Evolutionary conservation across 148 eudicot species (phyloP), one percentile per base, ranked within the genome.

Genomic region (Amaranthus palmeri): DNA sequence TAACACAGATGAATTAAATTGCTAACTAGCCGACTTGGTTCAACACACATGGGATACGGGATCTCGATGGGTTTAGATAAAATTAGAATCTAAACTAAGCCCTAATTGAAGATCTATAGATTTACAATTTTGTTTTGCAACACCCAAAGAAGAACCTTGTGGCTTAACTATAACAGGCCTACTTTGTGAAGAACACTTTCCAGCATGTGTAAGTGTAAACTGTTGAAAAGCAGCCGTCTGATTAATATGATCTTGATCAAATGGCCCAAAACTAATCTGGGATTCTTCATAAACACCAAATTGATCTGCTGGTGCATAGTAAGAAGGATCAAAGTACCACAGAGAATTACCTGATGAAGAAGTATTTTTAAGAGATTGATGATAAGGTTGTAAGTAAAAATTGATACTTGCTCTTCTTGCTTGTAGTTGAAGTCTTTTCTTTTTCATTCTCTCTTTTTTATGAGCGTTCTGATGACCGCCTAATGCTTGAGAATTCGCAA

Each of bases 391-490:
- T 60, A 87, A 86, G 72, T 88, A 92, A 68, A 77, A 85, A 76
- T 75, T 87, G 60, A 87, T 70, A 79, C 86, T 87, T n/a, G 92
- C 90, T 71, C 80, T 87, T 64, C 85, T 84, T 70, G 93, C 96
- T 77, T 90, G 96, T 65, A 90, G 78, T 59, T 93, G 95, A 78
- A 93, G 77, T 77, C 83, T 90, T 77, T 88, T 93, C 53, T 87
- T 93, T 83, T 85, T 90, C 87, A 88, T 62, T 66, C 98, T 84
- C 56, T 93, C 98, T 74, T 90, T 93, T 72, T 93, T 93, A 61
- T 93, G 98, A 2, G 96, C 98, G 68, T 93, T 93, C 70, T 93
- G 98, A 56, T 93, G 98, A 0, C 98, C 98, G 3, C 98, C 98
- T 72, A 93, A 78, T 2, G 98, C 98, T 70, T 93, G 98, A 1